Percentiles rank a stretch among this genome's conserved stretches.
phyloP scores from a whole-genome alignment of 2,329 filamentous ascomycete species.

The Sarocladium kiliense region DNA sequence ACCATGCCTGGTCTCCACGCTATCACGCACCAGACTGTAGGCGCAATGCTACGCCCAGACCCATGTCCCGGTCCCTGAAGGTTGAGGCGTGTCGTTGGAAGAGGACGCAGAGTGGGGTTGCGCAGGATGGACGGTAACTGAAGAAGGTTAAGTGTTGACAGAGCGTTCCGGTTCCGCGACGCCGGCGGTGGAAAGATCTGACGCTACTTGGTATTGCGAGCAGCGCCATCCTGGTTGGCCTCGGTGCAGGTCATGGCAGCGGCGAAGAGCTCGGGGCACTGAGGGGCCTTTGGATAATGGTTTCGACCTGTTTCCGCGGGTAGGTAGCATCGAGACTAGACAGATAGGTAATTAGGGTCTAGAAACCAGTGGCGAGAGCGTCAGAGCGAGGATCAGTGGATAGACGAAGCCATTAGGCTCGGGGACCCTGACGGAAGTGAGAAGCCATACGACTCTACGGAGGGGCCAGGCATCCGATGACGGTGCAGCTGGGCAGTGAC shows the following conservation, averaged over 20 bases:
- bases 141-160: background rate
- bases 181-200: constrained; percentile 5
- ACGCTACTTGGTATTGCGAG: constrained; percentile 1
- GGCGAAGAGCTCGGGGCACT: background rate
- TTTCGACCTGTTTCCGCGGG: background rate
- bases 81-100: constrained; percentile 6
- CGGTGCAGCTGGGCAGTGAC: background rate
- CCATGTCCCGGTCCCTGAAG: constrained; percentile 7
- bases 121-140: background rate
- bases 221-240: background rate
- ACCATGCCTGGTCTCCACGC: background rate
- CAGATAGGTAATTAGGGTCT: background rate
- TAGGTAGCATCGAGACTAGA: constrained; percentile 1
- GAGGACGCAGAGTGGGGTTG: background rate
- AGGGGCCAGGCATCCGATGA: background rate
- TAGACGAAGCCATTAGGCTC: background rate
- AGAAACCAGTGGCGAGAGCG: background rate
- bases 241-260: background rate
- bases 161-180: constrained; percentile 9
- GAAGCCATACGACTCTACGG: background rate
- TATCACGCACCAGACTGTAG: constrained; percentile 2
- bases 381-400: constrained; percentile 6
- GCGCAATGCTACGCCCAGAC: constrained; percentile 9
- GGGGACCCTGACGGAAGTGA: constrained; percentile 2
- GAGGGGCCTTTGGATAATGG: background rate